Conservation (phyloP, 306 rosid genomes). For the Lupinus albus region DNA sequence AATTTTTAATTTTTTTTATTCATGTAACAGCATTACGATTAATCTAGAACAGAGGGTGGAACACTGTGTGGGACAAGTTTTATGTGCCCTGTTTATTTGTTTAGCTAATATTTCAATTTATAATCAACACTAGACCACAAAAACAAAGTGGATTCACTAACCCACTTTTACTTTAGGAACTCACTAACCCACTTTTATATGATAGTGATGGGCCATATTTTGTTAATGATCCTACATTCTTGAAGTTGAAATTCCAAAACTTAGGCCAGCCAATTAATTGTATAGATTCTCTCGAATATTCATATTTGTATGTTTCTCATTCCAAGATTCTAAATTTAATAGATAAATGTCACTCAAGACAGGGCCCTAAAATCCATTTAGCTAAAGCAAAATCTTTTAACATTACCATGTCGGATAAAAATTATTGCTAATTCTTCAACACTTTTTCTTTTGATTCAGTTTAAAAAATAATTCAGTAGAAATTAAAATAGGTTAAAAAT, state of each 20-base stretch:
- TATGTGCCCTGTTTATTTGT: background rate
- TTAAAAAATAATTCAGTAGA: background rate
- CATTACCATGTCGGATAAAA: background rate
- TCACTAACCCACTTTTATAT: slow-evolving; percentile 42
- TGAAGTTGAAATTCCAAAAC: slow-evolving; percentile 26
- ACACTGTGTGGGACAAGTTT: too few species aligned
- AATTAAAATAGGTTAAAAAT: too few species aligned
- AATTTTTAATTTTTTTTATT: too few species aligned
- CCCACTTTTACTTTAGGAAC: slow-evolving; percentile 19
- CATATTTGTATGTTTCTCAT: slow-evolving; percentile 40
- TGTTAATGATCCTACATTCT: slow-evolving; percentile 2
- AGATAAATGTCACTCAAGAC: slow-evolving; percentile 39
- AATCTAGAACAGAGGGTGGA: too few species aligned
- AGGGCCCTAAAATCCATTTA: slow-evolving; percentile 40
- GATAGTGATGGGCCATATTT: slow-evolving; percentile 38
- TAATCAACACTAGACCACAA: slow-evolving; percentile 29
- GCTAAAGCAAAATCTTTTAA: slow-evolving; percentile 35
- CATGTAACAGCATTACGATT: too few species aligned
- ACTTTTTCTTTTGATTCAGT: background rate
- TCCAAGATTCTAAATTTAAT: slow-evolving; percentile 38
- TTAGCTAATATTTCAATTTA: slow-evolving; percentile 19
- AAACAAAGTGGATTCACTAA: slow-evolving; percentile 36
- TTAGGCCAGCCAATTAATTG: slow-evolving; percentile 34
- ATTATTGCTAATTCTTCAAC: slow-evolving; percentile 12
- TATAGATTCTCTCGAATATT: slow-evolving; percentile 40